Base-by-base conservation (phyloP, 2,329 filamentous ascomycete genomes). In the Sclerotinia nivalis region DNA sequence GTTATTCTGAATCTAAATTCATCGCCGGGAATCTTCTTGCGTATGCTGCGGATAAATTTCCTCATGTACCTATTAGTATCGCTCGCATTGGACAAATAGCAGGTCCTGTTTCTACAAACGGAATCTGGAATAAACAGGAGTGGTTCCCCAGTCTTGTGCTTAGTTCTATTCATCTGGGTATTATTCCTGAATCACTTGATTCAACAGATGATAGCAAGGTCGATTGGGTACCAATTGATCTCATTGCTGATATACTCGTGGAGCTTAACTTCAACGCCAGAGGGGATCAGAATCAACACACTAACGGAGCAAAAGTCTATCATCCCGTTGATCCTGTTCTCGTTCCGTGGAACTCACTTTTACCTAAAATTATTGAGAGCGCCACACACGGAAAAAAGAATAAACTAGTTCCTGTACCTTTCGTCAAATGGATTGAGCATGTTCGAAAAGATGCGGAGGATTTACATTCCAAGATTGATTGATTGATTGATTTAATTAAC, bases 41-140 rank as follows among this genome's bases (percentile, higher is more conserved):
- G 31, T 52, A 71, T 22, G 79, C 80, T 9, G 81, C 81, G 0
- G 73, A 77, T 0, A 74, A 74, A 43, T 55, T 56, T 2, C 25
- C 34, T 1, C 10, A n/a, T n/a, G 78, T 79, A 0, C 79, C 79
- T 18, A 78, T 85, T 4, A 79, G 78, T 7, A 74, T 81, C 18
- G 78, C 83, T 45, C 81, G 84, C 0, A 81, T 85, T 0, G 84
- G 83, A 0, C 84, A 86, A 86, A 80, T 86, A 50, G 83, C 77
- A 1, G 83, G 83, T 0, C 54, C 70, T 0, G 62, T 52, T 1
- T 28, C 47, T 5, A 52, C 43, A 2, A 50, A 5, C 0, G 45
- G 56, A 1, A n/a, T 61, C 0, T 61, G 66, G 55, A 68, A 54
- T 18, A 60, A 37, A 31, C 20, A 34, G 6, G 66, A 68, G 12